Conservation (phyloP, 225 moss, liverwort and hornwort genomes). For the Rhytidiadelphus loreus region DNA sequence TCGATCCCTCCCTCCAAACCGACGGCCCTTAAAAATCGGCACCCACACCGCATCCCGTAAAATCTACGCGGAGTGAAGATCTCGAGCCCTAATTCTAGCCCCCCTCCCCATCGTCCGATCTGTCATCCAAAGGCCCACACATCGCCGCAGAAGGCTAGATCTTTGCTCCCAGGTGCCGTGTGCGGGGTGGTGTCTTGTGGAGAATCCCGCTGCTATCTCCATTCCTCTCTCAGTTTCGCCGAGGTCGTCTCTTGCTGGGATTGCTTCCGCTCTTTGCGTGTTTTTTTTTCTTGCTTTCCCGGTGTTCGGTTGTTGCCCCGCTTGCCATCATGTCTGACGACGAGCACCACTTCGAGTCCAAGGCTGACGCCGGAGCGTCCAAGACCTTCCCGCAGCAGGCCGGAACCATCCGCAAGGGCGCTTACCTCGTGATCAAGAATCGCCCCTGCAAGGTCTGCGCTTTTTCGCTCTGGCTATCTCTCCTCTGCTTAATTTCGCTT, state of each 20-base stretch:
- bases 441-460: conserved; percentile 49
- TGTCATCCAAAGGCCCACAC: not conserved
- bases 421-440: conserved; percentile 45
- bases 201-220: not conserved
- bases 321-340: conserved; percentile 53
- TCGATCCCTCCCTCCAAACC: not conserved
- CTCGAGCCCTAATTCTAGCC: not conserved
- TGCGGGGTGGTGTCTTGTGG: conserved; percentile 3
- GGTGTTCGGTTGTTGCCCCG: not conserved
- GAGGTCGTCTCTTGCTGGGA: not conserved
- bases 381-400: conserved; percentile 72
- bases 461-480: no score
- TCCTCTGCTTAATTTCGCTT: not conserved
- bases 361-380: conserved; percentile 68
- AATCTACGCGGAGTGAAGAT: not conserved
- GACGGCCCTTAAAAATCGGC: not conserved
- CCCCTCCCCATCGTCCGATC: not conserved
- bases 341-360: conserved; percentile 63
- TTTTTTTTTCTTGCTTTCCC: no score
- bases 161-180: not conserved
- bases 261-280: not conserved
- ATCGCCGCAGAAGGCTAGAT: conserved; percentile 9
- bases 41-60: not conserved
- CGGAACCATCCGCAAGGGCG: conserved; percentile 59
- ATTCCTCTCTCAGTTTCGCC: not conserved